Evolutionary conservation across 768 basidiomycete genomes (phyloP), one percentile per base, ranked within the genome.

Genomic region (Mycena vulgaris): DNA sequence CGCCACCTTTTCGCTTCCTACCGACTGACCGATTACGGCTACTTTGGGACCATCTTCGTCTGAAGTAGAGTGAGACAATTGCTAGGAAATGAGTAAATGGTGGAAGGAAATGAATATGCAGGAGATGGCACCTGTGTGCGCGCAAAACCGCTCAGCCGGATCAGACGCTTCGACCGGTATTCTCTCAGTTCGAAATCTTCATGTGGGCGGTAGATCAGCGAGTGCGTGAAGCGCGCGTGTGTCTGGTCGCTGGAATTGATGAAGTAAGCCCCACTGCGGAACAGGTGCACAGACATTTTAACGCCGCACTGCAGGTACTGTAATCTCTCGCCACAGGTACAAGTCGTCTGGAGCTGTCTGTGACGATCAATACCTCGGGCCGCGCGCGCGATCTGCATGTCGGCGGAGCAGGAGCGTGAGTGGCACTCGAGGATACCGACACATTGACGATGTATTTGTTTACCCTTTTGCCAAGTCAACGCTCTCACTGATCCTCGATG

Each of bases 181-280:
- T 66, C 64, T 21, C 13, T 17, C 7, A 57, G 51, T 13, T 66
- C 33, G 14, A 58, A 66, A 3, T 55, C 56, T 40, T 57, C 47
- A 4, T 40, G 55, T n/a, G 56, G 47, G 16, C 64, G 55, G 31
- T 66, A 39, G 21, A 39, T 39, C 1, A 66, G 47, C 3, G 56
- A 58, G 56, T 66, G 65, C 3, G 65, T 66, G n/a, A 49, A 66
- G 25, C 16, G 17, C 2, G 37, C 4, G 37, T 66, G 65, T 31
- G 35, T 59, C 30, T 66, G 65, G 11, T 23, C 21, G 13, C 65
- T 57, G 5, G 49, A 52, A 40, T 66, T 49, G 23, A 60, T 33
- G 48, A 66, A 59, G 11, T 37, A 51, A 3, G 48, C 65, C 1
- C 65, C 65, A 25, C 31, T 31, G 25, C 65, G 47, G 27, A 40